Evolutionary conservation across 2,329 filamentous ascomycete genomes (phyloP).

Genomic region (Hypomyces perniciosus): DNA sequence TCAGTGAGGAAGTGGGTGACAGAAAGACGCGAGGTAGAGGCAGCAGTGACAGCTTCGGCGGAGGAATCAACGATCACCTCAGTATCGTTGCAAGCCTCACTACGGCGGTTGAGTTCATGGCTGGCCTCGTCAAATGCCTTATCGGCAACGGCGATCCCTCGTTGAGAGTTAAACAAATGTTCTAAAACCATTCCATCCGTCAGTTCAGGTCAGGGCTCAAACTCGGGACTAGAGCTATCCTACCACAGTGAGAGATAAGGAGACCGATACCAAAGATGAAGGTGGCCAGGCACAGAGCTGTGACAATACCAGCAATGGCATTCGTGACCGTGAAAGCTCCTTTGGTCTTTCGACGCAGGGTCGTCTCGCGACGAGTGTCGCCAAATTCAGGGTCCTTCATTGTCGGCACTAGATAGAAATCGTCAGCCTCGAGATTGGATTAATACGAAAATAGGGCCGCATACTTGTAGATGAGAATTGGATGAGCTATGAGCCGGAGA

Average conservation of each 20-base stretch:
- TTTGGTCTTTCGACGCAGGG: not conserved
- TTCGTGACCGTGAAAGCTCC: conserved; percentile 12
- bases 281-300: conserved; percentile 14
- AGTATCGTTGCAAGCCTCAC: conserved; percentile 17
- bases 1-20: conserved; percentile 12
- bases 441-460: not conserved
- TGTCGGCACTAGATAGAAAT: conserved; percentile 19
- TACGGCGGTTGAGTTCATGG: conserved; percentile 18
- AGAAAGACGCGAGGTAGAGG: conserved; percentile 7
- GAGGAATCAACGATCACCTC: conserved; percentile 2
- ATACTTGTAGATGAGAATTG: not conserved
- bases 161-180: not conserved
- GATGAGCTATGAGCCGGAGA: not conserved
- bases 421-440: conserved; percentile 12
- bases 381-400: conserved; percentile 24
- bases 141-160: not conserved
- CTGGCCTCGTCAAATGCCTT: conserved; percentile 13
- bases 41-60: conserved; percentile 12
- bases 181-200: conserved; percentile 3
- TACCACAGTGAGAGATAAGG: conserved; percentile 24
- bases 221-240: not conserved
- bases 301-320: conserved; percentile 9
- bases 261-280: conserved; percentile 26
- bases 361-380: conserved; percentile 6
- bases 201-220: not conserved